phyloP scores from a whole-genome alignment of 805 yeast species.

The Wickerhamomyces sydowiorum region DNA sequence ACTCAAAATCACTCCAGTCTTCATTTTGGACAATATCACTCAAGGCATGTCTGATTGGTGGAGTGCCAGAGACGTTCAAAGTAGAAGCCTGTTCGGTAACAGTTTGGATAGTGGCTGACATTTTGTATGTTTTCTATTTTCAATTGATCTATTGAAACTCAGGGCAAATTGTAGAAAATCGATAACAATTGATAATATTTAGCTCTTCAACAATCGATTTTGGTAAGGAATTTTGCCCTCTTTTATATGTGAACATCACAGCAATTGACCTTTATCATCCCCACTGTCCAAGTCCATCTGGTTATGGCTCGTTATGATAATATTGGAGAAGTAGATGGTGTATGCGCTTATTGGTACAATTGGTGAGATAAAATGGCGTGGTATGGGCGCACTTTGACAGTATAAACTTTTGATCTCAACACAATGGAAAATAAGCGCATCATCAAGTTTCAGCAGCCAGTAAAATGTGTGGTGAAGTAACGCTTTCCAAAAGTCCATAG shows the following conservation, averaged over 20 bases:
- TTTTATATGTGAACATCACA: background rate
- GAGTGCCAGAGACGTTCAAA: background rate
- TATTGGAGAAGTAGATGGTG: background rate
- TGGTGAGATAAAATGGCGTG: background rate
- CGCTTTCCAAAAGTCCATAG: too few relatives aligned
- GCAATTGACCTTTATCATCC: too few relatives aligned
- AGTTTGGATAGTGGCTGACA: background rate
- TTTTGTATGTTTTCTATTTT: background rate
- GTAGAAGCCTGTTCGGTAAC: background rate
- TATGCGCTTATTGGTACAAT: background rate
- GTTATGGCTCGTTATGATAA: too few relatives aligned
- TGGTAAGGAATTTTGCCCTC: too few relatives aligned
- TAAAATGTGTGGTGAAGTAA: too few relatives aligned
- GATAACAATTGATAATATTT: too few relatives aligned
- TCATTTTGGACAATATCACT: conserved; percentile 6
- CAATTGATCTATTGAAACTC: background rate
- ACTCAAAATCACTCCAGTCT: conserved; percentile 65
- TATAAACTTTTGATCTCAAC: background rate
- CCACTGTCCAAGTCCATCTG: too few relatives aligned
- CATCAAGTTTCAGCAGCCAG: background rate
- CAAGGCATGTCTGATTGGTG: background rate
- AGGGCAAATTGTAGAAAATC: too few relatives aligned
- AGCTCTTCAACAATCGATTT: too few relatives aligned
- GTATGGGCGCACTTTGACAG: background rate
- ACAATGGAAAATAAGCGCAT: background rate